Percentiles rank a stretch among this genome's conserved stretches.
Conservation (phyloP, 345 rosid species). For the Eucalyptus microcorys region DNA sequence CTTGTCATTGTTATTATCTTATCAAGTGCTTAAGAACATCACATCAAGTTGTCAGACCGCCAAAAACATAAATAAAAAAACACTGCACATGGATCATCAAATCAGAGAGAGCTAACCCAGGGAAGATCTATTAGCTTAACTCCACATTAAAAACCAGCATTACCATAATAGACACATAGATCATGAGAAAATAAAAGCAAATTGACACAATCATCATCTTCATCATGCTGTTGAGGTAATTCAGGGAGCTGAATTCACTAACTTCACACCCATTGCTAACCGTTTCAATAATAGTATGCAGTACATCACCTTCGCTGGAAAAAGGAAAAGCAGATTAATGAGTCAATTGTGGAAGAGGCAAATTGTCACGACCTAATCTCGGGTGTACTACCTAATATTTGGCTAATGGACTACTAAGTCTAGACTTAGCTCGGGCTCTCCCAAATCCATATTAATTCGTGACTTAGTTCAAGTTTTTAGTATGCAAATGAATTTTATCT, state of each 20-base stretch:
- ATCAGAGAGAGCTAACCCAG: neutral
- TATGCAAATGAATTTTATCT: too few species aligned
- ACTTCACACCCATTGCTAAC: neutral
- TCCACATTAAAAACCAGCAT: neutral
- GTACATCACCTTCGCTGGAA: too few species aligned
- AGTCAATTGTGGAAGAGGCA: neutral
- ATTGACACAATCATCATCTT: neutral
- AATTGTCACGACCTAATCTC: too few species aligned
- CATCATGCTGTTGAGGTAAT: neutral
- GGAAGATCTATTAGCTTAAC: neutral
- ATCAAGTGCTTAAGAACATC: neutral
- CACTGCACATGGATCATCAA: neutral
- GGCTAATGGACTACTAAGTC: too few species aligned
- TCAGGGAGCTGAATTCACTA: neutral
- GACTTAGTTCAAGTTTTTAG: too few species aligned
- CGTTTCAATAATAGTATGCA: neutral
- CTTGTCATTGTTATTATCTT: neutral
- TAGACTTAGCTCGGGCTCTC: too few species aligned
- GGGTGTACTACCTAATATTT: too few species aligned
- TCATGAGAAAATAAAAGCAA: neutral
- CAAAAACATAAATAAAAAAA: neutral
- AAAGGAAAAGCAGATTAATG: neutral
- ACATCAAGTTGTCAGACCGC: neutral
- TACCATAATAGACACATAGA: neutral
- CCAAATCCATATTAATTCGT: too few species aligned